Conservation (phyloP, 768 basidiomycete genomes). For the Boletus vermiculosoides region DNA sequence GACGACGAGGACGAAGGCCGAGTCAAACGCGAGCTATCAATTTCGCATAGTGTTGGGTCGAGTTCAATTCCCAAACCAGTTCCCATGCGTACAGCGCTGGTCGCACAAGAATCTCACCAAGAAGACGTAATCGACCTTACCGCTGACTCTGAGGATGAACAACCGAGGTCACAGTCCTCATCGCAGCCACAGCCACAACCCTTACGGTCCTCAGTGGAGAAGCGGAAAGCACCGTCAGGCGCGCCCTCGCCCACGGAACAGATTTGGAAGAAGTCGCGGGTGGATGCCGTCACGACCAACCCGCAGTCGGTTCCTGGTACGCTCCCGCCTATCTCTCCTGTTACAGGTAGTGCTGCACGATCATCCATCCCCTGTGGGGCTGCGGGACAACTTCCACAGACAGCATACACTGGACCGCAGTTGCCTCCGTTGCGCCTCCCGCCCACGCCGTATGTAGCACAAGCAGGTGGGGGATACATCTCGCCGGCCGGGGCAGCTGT, state of each 20-base stretch:
- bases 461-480: slow-evolving; percentile 18
- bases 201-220: slow-evolving; percentile 38
- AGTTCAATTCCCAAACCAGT: slow-evolving; percentile 32
- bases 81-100: slow-evolving; percentile 13
- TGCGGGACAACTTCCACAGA: slow-evolving; percentile 14
- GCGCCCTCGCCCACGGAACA: slow-evolving; percentile 56
- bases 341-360: slow-evolving; percentile 7
- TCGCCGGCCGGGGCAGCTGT: slow-evolving; percentile 18
- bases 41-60: slow-evolving; percentile 53
- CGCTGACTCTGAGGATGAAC: slow-evolving; percentile 75
- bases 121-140: slow-evolving; percentile 82
- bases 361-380: slow-evolving; percentile 14
- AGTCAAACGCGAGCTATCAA: slow-evolving; percentile 75
- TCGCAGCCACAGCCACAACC: slow-evolving; percentile 33
- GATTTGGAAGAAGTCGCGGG: slow-evolving; percentile 70
- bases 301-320: slow-evolving; percentile 8
- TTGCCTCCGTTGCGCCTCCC: slow-evolving; percentile 31
- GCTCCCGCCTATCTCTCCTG: slow-evolving; percentile 30
- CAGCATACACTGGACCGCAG: slow-evolving; percentile 23
- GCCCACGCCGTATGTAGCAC: slow-evolving; percentile 20
- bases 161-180: slow-evolving; percentile 30
- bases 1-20: slow-evolving; percentile 75
- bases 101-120: slow-evolving; percentile 32
- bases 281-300: slow-evolving; percentile 25
- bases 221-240: slow-evolving; percentile 59